Evolutionary conservation across 371 early-diverging fungal genomes (phyloP).

Genomic region (Mortierella sp.): DNA sequence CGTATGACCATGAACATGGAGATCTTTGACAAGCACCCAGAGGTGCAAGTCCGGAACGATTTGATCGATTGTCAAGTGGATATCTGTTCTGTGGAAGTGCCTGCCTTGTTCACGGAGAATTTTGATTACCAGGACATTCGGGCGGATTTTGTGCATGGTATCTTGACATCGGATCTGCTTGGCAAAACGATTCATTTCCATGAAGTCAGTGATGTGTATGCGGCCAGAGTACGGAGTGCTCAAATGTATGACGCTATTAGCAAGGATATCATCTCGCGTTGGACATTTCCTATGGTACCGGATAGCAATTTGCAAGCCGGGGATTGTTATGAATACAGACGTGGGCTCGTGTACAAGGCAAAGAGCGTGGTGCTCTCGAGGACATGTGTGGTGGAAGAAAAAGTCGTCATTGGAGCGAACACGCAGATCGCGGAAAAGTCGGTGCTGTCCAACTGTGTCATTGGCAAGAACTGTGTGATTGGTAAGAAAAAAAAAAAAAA

Average conservation of each 20-base stretch:
- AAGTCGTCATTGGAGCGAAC: constrained; percentile 84
- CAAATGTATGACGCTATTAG: constrained; percentile 87
- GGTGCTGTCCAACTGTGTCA: constrained; percentile 76
- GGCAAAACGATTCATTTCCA: constrained; percentile 90
- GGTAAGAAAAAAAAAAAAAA: constrained; percentile 46
- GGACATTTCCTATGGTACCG: constrained; percentile 94
- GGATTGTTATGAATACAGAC: constrained; percentile 75
- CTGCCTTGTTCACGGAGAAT: constrained; percentile 95
- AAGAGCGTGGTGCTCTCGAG: constrained; percentile 78
- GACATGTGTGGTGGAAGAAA: constrained; percentile 79
- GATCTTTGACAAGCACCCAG: constrained; percentile 72
- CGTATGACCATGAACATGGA: constrained; percentile 71
- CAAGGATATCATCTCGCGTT: constrained; percentile 88
- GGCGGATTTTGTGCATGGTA: constrained; percentile 91
- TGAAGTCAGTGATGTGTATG: constrained; percentile 81
- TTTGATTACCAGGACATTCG: constrained; percentile 96
- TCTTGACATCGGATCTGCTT: constrained; percentile 89
- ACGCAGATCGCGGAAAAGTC: constrained; percentile 82
- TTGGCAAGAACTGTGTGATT: constrained; percentile 87
- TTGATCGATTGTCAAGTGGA: constrained; percentile 93
- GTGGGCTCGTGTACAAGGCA: constrained; percentile 90
- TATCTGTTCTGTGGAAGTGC: constrained; percentile 93
- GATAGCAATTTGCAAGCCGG: constrained; percentile 81
- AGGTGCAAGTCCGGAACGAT: constrained; percentile 86
- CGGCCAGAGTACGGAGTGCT: constrained; percentile 84